Evolutionary conservation across 768 basidiomycete species (phyloP), one percentile per base, ranked within the genome.

Genomic region (Ramaria sp.): DNA sequence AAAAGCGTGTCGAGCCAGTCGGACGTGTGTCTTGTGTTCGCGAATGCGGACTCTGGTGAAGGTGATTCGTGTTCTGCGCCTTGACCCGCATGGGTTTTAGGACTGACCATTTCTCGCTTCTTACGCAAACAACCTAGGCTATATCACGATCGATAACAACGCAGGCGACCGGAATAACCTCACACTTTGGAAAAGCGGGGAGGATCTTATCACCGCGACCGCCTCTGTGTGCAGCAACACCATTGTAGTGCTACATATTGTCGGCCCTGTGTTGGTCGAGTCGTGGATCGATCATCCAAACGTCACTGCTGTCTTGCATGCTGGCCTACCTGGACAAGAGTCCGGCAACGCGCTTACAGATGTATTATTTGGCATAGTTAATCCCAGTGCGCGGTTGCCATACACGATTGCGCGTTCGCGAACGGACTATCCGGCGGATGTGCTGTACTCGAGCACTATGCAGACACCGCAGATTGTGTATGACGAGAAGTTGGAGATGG

Each of bases 41-140:
- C 91, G 59, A 81, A 82, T 58, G 75, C 86, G 1, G 85, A 93
- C 64, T 90, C 88, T 5, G 92, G 92, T 22, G 92, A 94, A 69
- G 78, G 70, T 55, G n/a, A 12, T 10, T 39, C 13, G 24, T 55
- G 48, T 78, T 79, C 48, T 88, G 88, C 66, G 10, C 12, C 47
- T 27, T 27, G 12, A 5, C 47, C 28, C 12, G 5, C 47, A n/a
- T n/a, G n/a, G n/a, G n/a, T n/a, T n/a, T n/a, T n/a, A n/a, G n/a
- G n/a, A n/a, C n/a, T n/a, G n/a, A n/a, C n/a, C n/a, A n/a, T n/a
- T n/a, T n/a, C n/a, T n/a, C n/a, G n/a, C n/a, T 36, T 36, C 6
- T 2, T 2, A 13, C 18, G 39, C 36, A 8, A 16, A 7, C 36
- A 16, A 2, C 39, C 39, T 24, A 63, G 69, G 52, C 2, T 87